Evolutionary conservation across 2,329 filamentous ascomycete genomes (phyloP).

Genomic region (Trichoderma atrobrunneum): DNA sequence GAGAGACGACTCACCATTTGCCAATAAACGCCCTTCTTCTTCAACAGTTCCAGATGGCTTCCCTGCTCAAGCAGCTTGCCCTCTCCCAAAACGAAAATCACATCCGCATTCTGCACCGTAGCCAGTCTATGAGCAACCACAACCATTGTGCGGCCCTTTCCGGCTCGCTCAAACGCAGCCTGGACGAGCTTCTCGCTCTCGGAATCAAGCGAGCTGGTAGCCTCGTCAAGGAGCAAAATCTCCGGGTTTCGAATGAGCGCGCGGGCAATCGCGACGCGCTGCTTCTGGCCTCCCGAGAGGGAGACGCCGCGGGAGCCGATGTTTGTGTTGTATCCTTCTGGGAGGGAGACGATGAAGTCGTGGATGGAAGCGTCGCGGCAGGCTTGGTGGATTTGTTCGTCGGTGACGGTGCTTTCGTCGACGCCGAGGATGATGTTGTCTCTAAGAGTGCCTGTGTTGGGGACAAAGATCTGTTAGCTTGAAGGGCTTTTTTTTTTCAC

Average conservation of each 20-base stretch:
- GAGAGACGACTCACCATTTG: conserved; percentile 48
- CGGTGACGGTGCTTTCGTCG: conserved; percentile 48
- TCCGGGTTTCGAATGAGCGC: conserved; percentile 65
- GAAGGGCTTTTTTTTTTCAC: neutral
- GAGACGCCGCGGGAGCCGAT: conserved; percentile 65
- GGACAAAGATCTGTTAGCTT: neutral
- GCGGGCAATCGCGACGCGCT: conserved; percentile 67
- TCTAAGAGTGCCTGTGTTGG: conserved; percentile 50
- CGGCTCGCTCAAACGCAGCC: conserved; percentile 63
- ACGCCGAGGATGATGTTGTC: conserved; percentile 70
- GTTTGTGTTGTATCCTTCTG: conserved; percentile 65
- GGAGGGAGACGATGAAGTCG: conserved; percentile 66
- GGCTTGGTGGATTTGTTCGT: conserved; percentile 50
- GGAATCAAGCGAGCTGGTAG: conserved; percentile 66
- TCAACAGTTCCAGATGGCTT: conserved; percentile 50
- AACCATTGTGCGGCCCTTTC: conserved; percentile 62
- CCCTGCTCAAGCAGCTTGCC: conserved; percentile 55
- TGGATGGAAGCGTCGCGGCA: conserved; percentile 65
- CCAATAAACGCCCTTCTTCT: conserved; percentile 54
- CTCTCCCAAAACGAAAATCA: conserved; percentile 75
- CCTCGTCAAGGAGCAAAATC: conserved; percentile 69
- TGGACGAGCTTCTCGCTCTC: conserved; percentile 63
- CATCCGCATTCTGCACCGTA: conserved; percentile 74
- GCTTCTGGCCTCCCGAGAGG: conserved; percentile 69
- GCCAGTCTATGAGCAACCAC: conserved; percentile 75